Base-by-base conservation (phyloP, 768 basidiomycete genomes). In the Tephrocybe sp. region DNA sequence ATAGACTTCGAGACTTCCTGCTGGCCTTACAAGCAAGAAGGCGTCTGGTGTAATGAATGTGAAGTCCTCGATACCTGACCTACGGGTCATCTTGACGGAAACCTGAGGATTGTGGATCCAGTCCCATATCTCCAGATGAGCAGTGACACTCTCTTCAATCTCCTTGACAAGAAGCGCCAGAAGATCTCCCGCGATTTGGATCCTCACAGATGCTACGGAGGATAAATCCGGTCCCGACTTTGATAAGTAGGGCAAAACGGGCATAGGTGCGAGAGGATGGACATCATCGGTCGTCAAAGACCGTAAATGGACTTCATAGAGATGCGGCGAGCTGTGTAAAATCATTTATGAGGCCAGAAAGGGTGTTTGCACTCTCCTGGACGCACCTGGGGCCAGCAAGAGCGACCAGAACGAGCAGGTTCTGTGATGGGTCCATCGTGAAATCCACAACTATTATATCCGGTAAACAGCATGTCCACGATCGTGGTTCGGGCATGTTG, bases 401-500 rank as follows among this genome's bases (percentile, higher is more conserved):
- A 3, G 74, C 68, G 14, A 82, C 74, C 11, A 83, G 72, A 11
- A 79, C 75, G 14, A 82, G 66, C 3, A 84, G 61, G 62, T 83
- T 78, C 62, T 80, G 78, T 4, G 72, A 67, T 10, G 78, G 79
- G 64, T 80, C 79, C 73, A 83, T 80, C 0, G 80, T 80, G 45
- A 83, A 81, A 55, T 84, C 80, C 21, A 79, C 70, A 50, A 80
- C 72, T 38, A 65, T 70, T 18, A 76, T 45, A 32, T 73, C 72
- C 11, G 62, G 64, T 65, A 78, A 75, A 21, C 62, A 42, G 53
- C 79, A 75, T 1, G 72, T 74, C 78, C 78, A 79, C 30, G 62
- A 65, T 48, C 66, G 65, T 51, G 71, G 51, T 28, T 64, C 61
- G 32, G 58, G 34, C 17, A 56, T 45, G 10, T 37, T 30, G 26